Percentiles rank a stretch among this genome's conserved stretches.
Evolutionary conservation across 2,329 filamentous ascomycete genomes (phyloP).

Genomic region (Talaromyces islandicus): DNA sequence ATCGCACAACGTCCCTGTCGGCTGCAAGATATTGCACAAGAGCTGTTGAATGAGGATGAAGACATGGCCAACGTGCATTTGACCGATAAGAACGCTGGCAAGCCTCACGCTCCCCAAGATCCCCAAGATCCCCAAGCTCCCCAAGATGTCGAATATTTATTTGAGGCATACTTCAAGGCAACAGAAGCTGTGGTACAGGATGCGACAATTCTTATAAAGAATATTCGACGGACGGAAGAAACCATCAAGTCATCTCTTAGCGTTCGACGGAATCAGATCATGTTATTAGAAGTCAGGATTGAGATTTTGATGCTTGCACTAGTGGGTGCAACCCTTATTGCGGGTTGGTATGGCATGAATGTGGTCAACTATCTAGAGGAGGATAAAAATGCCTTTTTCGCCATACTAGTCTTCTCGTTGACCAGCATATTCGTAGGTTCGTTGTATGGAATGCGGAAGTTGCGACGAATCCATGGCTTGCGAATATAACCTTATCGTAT

Average conservation of each 20-base stretch:
- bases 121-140: slow-evolving; percentile 30
- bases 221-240: slow-evolving; percentile 27
- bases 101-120: slow-evolving; percentile 22
- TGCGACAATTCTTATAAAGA: slow-evolving; percentile 18
- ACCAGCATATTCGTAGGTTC: not conserved
- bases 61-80: slow-evolving; percentile 34
- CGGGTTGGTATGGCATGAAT: slow-evolving; percentile 34
- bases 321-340: slow-evolving; percentile 29
- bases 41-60: slow-evolving; percentile 29
- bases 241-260: slow-evolving; percentile 27
- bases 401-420: not conserved
- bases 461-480: not conserved
- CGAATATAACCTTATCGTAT: not conserved
- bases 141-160: slow-evolving; percentile 32
- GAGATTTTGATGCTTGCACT: slow-evolving; percentile 32
- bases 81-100: slow-evolving; percentile 23
- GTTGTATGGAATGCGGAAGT: not conserved
- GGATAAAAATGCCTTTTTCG: slow-evolving; percentile 21
- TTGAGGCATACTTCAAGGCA: slow-evolving; percentile 33
- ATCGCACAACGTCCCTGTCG: slow-evolving; percentile 29
- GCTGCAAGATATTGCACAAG: slow-evolving; percentile 27
- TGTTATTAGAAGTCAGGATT: slow-evolving; percentile 32
- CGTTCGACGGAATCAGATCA: slow-evolving; percentile 34
- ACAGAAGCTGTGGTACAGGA: slow-evolving; percentile 29
- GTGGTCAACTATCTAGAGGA: slow-evolving; percentile 33